A percentile compares a stretch with the other conserved stretches of the same genome.
Conservation (phyloP, 169 alveolate genomes). For the Eimeria mitis region DNA sequence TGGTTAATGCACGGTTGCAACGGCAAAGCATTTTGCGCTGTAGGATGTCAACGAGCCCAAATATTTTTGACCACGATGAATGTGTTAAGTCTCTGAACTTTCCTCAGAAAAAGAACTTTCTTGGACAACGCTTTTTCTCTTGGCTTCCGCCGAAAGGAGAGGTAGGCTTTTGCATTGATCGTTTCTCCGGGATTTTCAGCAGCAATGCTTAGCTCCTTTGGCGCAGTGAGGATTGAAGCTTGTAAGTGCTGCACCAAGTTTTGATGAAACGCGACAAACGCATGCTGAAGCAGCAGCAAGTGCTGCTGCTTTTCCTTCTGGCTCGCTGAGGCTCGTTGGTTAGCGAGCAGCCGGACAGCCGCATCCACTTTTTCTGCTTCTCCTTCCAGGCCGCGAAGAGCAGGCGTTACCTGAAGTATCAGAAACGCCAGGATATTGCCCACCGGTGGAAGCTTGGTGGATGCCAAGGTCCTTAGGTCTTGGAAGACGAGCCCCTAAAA, state of each 20-base stretch:
- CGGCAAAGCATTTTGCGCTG: not conserved
- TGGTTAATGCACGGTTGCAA: not conserved
- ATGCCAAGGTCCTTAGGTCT: not conserved
- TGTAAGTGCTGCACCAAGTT: constrained; percentile 51
- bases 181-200: constrained; percentile 30
- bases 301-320: constrained; percentile 21
- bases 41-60: not conserved
- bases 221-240: constrained; percentile 28
- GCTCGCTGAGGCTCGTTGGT: constrained; percentile 11
- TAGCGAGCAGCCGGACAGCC: not conserved
- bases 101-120: constrained; percentile 43
- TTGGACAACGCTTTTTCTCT: constrained; percentile 8
- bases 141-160: constrained; percentile 8
- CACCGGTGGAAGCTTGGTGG: not conserved
- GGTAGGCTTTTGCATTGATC: constrained; percentile 11
- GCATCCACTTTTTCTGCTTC: constrained; percentile 50
- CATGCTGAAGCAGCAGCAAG: constrained; percentile 56
- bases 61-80: not conserved
- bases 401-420: constrained; percentile 10
- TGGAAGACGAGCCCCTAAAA: not conserved
- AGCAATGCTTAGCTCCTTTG: constrained; percentile 39
- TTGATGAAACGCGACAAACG: constrained; percentile 34
- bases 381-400: constrained; percentile 26
- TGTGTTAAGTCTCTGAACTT: not conserved
- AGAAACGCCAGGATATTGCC: not conserved